A percentile compares a stretch with the other conserved stretches of the same genome.
phyloP scores from a whole-genome alignment of 2,329 filamentous ascomycete genomes.

The Colletotrichum magnum region DNA sequence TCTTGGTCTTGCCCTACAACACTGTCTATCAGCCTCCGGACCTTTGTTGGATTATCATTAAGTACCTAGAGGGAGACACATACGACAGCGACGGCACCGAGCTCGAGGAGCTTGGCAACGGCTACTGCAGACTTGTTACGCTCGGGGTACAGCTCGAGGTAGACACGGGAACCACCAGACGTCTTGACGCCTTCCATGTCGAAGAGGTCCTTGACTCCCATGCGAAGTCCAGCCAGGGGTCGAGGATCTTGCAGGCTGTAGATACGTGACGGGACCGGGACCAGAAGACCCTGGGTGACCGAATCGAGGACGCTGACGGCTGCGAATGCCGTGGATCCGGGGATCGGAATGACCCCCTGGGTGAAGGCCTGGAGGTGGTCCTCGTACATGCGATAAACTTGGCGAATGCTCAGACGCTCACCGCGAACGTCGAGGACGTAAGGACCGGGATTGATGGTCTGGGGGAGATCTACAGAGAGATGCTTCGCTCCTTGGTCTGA shows the following conservation, averaged over 20 bases:
- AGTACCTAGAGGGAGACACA: background rate
- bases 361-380: conserved; percentile 8
- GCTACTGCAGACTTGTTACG: conserved; percentile 5
- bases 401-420: background rate
- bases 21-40: too few species aligned
- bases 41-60: background rate
- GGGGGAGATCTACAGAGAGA: background rate
- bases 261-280: conserved; percentile 19
- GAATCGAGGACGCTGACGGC: conserved; percentile 4
- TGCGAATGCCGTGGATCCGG: conserved; percentile 9
- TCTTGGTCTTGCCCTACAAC: conserved; percentile 13
- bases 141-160: conserved; percentile 5
- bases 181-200: conserved; percentile 25
- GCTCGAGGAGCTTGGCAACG: conserved; percentile 16
- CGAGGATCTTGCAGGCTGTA: conserved; percentile 8
- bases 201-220: conserved; percentile 27
- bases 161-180: conserved; percentile 7
- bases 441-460: conserved; percentile 2
- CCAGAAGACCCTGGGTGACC: background rate
- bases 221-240: conserved; percentile 23
- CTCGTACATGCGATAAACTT: conserved; percentile 10
- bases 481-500: background rate
- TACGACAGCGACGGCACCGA: conserved; percentile 22
- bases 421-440: background rate
- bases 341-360: conserved; percentile 2